Conservation (phyloP, 805 yeast species). For the Candida maesae region DNA sequence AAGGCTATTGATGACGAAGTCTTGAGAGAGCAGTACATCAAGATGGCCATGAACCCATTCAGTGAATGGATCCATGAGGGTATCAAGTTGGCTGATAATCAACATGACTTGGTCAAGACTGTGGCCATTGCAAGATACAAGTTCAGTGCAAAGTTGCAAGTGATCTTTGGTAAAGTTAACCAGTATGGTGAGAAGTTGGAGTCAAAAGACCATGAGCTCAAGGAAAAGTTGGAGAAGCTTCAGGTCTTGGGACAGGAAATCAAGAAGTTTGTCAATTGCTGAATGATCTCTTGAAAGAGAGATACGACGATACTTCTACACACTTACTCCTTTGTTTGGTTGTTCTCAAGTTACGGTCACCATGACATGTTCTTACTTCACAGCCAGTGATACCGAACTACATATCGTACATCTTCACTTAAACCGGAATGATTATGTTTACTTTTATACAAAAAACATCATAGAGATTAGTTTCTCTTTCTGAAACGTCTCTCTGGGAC, state of each 20-base stretch:
- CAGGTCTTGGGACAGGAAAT: conserved; percentile 42
- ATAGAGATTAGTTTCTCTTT: conserved; percentile 66
- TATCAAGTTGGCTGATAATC: conserved; percentile 29
- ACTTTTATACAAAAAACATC: conserved; percentile 21
- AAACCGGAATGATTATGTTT: conserved; percentile 13
- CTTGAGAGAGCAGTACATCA: conserved; percentile 25
- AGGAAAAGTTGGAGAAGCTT: conserved; percentile 34
- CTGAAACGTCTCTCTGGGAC: conserved; percentile 84
- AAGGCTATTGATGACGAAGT: conserved; percentile 18
- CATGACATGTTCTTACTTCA: too few species aligned
- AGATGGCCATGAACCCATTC: conserved; percentile 25
- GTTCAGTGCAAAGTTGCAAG: conserved; percentile 36
- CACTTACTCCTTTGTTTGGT: too few species aligned
- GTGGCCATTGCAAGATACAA: conserved; percentile 37
- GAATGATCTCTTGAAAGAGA: conserved; percentile 12
- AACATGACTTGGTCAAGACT: conserved; percentile 32
- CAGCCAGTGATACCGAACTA: too few species aligned
- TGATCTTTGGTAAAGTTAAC: conserved; percentile 36
- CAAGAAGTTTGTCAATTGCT: conserved; percentile 30
- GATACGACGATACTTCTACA: too few species aligned
- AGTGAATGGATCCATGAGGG: conserved; percentile 38
- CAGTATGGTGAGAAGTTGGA: conserved; percentile 32
- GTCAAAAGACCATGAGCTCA: conserved; percentile 30
- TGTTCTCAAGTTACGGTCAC: too few species aligned
- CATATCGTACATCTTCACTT: too few species aligned